phyloP scores from a whole-genome alignment of 371 early-diverging fungal genomes.

The Circinella umbellata region DNA sequence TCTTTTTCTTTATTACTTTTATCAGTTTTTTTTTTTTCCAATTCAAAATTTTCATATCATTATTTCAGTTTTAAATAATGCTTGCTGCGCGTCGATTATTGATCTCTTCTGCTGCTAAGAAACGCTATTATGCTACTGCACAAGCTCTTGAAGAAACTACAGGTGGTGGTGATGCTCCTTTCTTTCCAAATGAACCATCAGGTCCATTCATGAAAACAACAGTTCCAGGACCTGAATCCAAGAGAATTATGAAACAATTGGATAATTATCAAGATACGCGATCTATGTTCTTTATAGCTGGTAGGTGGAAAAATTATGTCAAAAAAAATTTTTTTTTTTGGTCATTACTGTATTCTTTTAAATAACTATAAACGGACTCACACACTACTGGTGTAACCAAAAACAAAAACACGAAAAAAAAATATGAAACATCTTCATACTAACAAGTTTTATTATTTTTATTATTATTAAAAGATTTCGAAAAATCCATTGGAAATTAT shows the following conservation, averaged over 20 bases:
- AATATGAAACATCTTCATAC: background rate
- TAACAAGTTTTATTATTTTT: background rate
- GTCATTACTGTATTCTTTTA: too few species aligned
- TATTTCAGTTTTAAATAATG: background rate
- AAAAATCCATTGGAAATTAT: constrained; percentile 75
- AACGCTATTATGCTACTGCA: constrained; percentile 8
- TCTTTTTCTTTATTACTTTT: background rate
- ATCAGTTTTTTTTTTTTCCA: too few species aligned
- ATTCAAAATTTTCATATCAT: too few species aligned
- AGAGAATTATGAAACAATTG: constrained; percentile 34
- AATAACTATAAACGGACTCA: too few species aligned
- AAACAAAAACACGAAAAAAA: too few species aligned
- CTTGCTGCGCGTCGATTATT: constrained; percentile 10
- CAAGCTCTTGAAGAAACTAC: constrained; percentile 6
- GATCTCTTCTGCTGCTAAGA: background rate
- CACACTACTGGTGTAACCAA: too few species aligned
- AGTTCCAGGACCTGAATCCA: constrained; percentile 53
- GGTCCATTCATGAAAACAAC: constrained; percentile 37
- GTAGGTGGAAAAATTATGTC: constrained; percentile 21
- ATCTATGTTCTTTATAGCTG: constrained; percentile 52
- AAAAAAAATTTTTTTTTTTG: too few species aligned
- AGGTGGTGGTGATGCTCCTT: constrained; percentile 16
- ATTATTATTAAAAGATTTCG: constrained; percentile 53
- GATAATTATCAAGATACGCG: constrained; percentile 53
- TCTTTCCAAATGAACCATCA: constrained; percentile 45